These are phyloP conservation scores for Paecilomyces fulvus DNA, from an alignment of 2,329 filamentous ascomycete genomes.

Conservation along the genomic window DNA sequence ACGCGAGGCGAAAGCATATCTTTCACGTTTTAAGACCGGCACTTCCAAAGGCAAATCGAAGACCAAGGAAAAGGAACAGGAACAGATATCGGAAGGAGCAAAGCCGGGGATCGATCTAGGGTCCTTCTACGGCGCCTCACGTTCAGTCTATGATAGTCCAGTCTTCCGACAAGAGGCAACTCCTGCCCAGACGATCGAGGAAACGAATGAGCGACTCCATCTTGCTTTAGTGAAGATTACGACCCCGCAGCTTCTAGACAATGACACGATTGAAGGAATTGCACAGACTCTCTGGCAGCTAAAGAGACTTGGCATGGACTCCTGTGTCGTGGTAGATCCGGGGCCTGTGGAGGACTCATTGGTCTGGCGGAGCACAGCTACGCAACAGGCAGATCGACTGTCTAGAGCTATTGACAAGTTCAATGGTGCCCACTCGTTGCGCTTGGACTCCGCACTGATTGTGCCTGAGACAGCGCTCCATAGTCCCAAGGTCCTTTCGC, in stretches of 20 bases:
- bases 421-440: conserved; percentile 58
- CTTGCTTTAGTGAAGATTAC: conserved; percentile 81
- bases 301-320: conserved; percentile 68
- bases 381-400: conserved; percentile 62
- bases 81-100: conserved; percentile 23
- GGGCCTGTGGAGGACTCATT: conserved; percentile 41
- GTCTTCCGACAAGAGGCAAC: conserved; percentile 50
- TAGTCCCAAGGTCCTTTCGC: conserved; percentile 29
- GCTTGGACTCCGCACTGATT: conserved; percentile 53
- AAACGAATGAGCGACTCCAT: conserved; percentile 50
- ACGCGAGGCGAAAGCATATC: conserved; percentile 82
- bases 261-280: conserved; percentile 63
- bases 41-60: conserved; percentile 25
- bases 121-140: conserved; percentile 49
- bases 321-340: conserved; percentile 70
- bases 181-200: conserved; percentile 27
- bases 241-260: conserved; percentile 60
- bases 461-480: conserved; percentile 23
- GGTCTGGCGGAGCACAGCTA: conserved; percentile 39
- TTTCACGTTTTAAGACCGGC: conserved; percentile 67
- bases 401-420: conserved; percentile 65
- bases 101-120: conserved; percentile 52
- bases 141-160: conserved; percentile 51
- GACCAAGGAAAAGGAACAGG: conserved; percentile 16
- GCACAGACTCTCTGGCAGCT: conserved; percentile 79